Evolutionary conservation across 176 grass and related monocot genomes (phyloP).

Genomic region (Avena insularis): DNA sequence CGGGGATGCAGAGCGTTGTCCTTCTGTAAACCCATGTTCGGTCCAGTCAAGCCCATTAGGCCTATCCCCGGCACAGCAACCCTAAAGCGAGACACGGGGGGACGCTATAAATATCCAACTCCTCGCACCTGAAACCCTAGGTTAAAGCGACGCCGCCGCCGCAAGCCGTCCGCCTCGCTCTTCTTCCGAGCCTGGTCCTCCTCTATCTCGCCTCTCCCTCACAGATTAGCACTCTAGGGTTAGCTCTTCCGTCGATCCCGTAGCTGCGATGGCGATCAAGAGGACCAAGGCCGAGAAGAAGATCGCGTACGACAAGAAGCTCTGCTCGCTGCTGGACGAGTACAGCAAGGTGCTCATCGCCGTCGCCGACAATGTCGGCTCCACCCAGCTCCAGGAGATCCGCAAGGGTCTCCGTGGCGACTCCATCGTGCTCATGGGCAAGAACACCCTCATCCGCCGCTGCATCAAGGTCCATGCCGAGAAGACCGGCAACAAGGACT

Average conservation of each 20-base stretch:
- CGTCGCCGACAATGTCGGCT: conserved; percentile 82
- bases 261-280: conserved; percentile 74
- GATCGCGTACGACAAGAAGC: conserved; percentile 72
- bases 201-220: neutral
- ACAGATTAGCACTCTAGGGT: neutral
- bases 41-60: neutral
- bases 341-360: conserved; percentile 87
- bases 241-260: conserved; percentile 4
- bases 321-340: conserved; percentile 75
- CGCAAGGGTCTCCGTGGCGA: conserved; percentile 73
- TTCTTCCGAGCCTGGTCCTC: conserved; percentile 64
- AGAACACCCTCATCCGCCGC: conserved; percentile 84
- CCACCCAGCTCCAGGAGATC: conserved; percentile 86
- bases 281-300: conserved; percentile 86
- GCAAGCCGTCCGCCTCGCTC: conserved; percentile 63
- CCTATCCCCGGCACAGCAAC: neutral
- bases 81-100: neutral
- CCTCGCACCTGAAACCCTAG: conserved; percentile 16
- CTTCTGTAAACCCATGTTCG: neutral
- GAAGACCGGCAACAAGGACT: conserved; percentile 57
- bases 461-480: conserved; percentile 81
- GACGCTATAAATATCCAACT: neutral
- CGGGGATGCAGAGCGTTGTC: too few relatives aligned
- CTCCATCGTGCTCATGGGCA: conserved; percentile 85
- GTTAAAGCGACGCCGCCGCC: conserved; percentile 80